Base-by-base conservation (phyloP, 768 basidiomycete species). In the Tylopilus sp. region DNA sequence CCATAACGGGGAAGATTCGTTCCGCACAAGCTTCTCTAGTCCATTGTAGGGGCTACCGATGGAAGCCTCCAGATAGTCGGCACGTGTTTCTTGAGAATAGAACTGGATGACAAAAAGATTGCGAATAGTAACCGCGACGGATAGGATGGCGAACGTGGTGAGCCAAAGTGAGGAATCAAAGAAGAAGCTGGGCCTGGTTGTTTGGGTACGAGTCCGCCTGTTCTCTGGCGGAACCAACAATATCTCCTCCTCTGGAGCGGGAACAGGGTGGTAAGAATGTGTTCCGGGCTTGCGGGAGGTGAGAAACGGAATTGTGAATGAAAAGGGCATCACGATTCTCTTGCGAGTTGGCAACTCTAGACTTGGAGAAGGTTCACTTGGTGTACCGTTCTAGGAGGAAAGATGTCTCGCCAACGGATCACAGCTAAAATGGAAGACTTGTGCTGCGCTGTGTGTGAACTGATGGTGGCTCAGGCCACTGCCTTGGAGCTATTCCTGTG, bases 1-100 rank as follows among this genome's bases (percentile, higher is more conserved):
- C 65, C 64, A 65, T 16, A 48, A 64, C 16, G 62, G 63, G 6
- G 64, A 67, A n/a, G 65, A 64, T 21, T 53, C 55, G n/a, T 65
- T 65, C 14, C 64, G 62, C 17, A 51, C n/a, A 7, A 65, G 48
- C 42, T 43, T 64, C 33, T 62, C 64, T 24, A 67, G 33, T 7
- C 64, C 64, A 8, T 50, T 61, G 37, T 65, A 65, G 21, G 59
- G 65, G 17, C 57, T 61, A 28, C 52, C 52, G 21, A 63, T 25
- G 28, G 56, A 40, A 7, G 54, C 55, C 11, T 63, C 52, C 21
- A 59, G 17, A 43, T 40, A 46, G 26, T 14, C 30, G 40, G 22
- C 30, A 24, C 21, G 22, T 4, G 45, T 36, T 14, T 31, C 52
- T 22, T 47, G 63, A 4, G 44, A 38, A 17, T 21, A 36, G 6